These are phyloP conservation scores for Rickenella mellea DNA, from an alignment of 768 basidiomycete species.

Conservation along the genomic window DNA sequence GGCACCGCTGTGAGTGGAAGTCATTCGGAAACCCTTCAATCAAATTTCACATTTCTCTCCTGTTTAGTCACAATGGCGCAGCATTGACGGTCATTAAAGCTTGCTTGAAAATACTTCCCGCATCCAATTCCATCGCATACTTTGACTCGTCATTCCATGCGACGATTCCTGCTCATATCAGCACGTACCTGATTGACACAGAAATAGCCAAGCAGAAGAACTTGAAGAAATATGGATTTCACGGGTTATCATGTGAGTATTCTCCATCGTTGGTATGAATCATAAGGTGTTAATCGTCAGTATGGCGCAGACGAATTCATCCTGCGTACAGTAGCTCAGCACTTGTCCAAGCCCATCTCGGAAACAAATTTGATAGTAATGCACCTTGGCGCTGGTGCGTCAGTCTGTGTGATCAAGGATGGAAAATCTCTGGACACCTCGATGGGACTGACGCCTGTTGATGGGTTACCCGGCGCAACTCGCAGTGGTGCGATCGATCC, in stretches of 20 bases:
- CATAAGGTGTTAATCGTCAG: too few species aligned
- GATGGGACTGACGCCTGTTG: conserved; percentile 90
- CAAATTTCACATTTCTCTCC: too few species aligned
- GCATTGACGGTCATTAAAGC: conserved; percentile 52
- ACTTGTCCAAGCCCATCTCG: conserved; percentile 36
- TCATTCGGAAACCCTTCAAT: too few species aligned
- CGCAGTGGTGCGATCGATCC: conserved; percentile 80
- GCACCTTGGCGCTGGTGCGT: conserved; percentile 89
- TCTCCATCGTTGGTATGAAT: too few species aligned
- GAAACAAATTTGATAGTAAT: conserved; percentile 69
- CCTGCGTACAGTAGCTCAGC: conserved; percentile 46
- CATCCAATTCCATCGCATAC: conserved; percentile 68
- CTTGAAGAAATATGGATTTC: conserved; percentile 86
- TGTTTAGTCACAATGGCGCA: conserved; percentile 49
- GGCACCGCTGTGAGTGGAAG: conserved; percentile 69
- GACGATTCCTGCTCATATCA: conserved; percentile 65
- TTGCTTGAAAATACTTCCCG: conserved; percentile 52
- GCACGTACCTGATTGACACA: conserved; percentile 71
- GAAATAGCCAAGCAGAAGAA: conserved; percentile 50
- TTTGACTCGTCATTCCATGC: conserved; percentile 86
- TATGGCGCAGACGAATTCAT: conserved; percentile 50
- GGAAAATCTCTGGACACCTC: conserved; percentile 78
- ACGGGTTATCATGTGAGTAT: conserved; percentile 65
- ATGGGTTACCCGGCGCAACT: conserved; percentile 83
- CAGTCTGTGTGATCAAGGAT: conserved; percentile 61